A percentile compares a stretch with the other conserved stretches of the same genome.
Conservation (phyloP, 768 basidiomycete genomes). For the Pseudohyphozyma bogoriensis region DNA sequence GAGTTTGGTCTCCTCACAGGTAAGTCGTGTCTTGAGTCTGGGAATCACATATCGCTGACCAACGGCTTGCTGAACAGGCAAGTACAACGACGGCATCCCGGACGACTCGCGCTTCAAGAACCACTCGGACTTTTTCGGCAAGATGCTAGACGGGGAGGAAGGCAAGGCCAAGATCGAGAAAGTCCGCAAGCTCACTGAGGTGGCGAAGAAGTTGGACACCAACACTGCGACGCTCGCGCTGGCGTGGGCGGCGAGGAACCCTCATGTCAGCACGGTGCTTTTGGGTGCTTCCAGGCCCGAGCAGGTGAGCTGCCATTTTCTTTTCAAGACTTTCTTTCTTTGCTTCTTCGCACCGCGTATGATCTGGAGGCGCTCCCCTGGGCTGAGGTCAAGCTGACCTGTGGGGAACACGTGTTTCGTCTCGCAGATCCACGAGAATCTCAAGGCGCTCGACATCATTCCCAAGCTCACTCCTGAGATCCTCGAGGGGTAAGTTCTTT, state of each 20-base stretch:
- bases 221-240: constrained; percentile 57
- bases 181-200: constrained; percentile 30
- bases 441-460: constrained; percentile 60
- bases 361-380: no score
- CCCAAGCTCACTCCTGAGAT: constrained; percentile 61
- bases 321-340: no score
- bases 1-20: constrained; percentile 49
- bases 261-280: constrained; percentile 47
- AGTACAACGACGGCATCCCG: constrained; percentile 62
- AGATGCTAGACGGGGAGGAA: constrained; percentile 42
- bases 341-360: no score
- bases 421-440: constrained; percentile 55
- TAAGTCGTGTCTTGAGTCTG: no score
- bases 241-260: constrained; percentile 60
- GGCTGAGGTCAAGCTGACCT: no score
- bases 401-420: no score
- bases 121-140: constrained; percentile 51
- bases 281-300: constrained; percentile 56
- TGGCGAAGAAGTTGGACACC: constrained; percentile 47
- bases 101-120: constrained; percentile 58
- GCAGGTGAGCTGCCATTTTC: no score
- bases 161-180: constrained; percentile 44
- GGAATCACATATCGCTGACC: no score
- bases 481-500: no score
- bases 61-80: no score